Percentiles rank a stretch among this genome's conserved stretches.
phyloP scores from a whole-genome alignment of 2,329 filamentous ascomycete species.

The Colletotrichum paranaense region DNA sequence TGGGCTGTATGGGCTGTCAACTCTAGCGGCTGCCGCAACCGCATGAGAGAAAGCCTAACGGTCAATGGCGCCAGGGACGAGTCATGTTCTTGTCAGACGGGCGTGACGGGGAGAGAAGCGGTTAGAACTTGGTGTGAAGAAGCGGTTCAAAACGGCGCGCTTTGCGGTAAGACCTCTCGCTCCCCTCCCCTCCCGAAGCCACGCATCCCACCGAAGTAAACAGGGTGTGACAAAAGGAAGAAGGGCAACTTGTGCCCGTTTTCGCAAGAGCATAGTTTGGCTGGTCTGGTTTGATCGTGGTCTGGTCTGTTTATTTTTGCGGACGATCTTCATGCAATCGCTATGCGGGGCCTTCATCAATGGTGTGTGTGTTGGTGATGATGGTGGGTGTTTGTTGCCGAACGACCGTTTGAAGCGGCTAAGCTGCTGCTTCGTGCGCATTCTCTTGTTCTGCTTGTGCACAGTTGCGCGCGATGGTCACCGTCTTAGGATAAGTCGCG shows the following conservation, averaged over 20 bases:
- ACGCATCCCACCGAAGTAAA: not conserved
- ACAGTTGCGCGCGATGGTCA: slow-evolving; percentile 28
- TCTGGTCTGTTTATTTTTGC: slow-evolving; percentile 21
- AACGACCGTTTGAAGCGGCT: not conserved
- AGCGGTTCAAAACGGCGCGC: slow-evolving; percentile 10
- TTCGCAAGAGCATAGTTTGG: slow-evolving; percentile 4
- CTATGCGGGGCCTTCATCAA: not conserved
- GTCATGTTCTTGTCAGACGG: slow-evolving; percentile 21
- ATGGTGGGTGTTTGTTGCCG: not conserved
- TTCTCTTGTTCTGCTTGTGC: not conserved
- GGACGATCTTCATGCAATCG: not conserved
- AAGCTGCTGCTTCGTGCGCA: not conserved
- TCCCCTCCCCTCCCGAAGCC: not conserved
- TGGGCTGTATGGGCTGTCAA: slow-evolving; percentile 18
- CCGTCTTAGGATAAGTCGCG: slow-evolving; percentile 26
- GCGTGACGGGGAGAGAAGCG: not conserved
- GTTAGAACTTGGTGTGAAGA: no score
- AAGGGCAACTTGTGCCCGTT: not conserved
- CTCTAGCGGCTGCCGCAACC: slow-evolving; percentile 13
- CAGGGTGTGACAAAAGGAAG: no score
- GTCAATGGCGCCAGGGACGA: slow-evolving; percentile 28
- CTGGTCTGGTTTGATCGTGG: slow-evolving; percentile 21
- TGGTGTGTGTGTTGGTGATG: not conserved
- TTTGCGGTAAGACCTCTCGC: slow-evolving; percentile 15
- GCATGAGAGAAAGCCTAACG: slow-evolving; percentile 21